A percentile compares a stretch with the other conserved stretches of the same genome.
Conservation (phyloP, 2,329 filamentous ascomycete species). For the Hymenoscyphus scutula region DNA sequence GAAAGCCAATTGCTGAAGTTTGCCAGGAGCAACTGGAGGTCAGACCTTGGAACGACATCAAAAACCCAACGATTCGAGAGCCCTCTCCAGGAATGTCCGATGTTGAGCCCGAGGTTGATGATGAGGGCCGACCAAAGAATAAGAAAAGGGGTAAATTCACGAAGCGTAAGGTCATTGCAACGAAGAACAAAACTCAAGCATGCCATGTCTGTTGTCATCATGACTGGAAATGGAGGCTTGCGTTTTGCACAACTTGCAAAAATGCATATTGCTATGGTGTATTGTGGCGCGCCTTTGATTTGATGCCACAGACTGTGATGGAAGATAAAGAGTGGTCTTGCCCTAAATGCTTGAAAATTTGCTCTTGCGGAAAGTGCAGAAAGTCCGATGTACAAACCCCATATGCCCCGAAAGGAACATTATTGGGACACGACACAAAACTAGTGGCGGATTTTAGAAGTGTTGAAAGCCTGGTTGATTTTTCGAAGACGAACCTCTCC, state of each 20-base stretch:
- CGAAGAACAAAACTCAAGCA: slow-evolving; percentile 48
- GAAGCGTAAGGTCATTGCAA: slow-evolving; percentile 42
- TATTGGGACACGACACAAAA: slow-evolving; percentile 87
- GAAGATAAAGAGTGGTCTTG: slow-evolving; percentile 83
- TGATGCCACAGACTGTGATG: slow-evolving; percentile 80
- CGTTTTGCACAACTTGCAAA: slow-evolving; percentile 73
- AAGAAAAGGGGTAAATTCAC: slow-evolving; percentile 56
- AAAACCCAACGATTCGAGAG: slow-evolving; percentile 34
- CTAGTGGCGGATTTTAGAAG: slow-evolving; percentile 88
- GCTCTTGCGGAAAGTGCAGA: slow-evolving; percentile 80
- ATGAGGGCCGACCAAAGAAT: slow-evolving; percentile 59
- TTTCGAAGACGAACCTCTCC: slow-evolving; percentile 79
- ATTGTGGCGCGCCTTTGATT: slow-evolving; percentile 86
- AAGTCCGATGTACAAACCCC: slow-evolving; percentile 65
- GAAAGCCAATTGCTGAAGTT: slow-evolving; percentile 85
- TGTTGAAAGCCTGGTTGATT: slow-evolving; percentile 87
- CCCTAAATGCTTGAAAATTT: slow-evolving; percentile 80
- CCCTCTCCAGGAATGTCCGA: slow-evolving; percentile 44
- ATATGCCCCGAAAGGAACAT: slow-evolving; percentile 82
- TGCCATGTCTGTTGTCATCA: slow-evolving; percentile 85
- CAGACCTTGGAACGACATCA: slow-evolving; percentile 81
- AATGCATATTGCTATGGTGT: slow-evolving; percentile 90
- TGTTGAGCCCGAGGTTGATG: slow-evolving; percentile 57
- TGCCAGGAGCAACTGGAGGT: slow-evolving; percentile 83
- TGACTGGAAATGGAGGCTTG: slow-evolving; percentile 82